A percentile compares a stretch with the other conserved stretches of the same genome.
Evolutionary conservation across 1,139 yeast species (phyloP).

Genomic region (Diutina neorugosa): DNA sequence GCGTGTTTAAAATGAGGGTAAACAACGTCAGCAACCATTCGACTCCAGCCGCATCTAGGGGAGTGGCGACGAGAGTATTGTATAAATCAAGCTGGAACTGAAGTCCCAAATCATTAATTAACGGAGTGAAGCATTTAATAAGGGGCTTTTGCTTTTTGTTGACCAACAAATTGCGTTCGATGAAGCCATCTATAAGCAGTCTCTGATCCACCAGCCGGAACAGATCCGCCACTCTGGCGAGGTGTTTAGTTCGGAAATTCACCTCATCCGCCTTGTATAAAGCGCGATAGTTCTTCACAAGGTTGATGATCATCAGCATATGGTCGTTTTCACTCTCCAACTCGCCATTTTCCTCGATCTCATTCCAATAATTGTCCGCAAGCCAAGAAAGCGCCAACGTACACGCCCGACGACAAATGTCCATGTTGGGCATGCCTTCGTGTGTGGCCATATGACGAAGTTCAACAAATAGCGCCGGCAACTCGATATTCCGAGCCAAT

Average conservation of each 20-base stretch:
- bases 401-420: constrained; percentile 47
- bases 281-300: background rate
- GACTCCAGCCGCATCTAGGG: background rate
- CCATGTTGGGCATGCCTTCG: constrained; percentile 65
- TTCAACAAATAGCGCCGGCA: constrained; percentile 84
- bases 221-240: background rate
- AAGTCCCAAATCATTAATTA: background rate
- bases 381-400: constrained; percentile 66
- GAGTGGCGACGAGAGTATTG: background rate
- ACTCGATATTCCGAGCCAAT: constrained; percentile 53
- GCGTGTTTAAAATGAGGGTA: background rate
- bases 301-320: background rate
- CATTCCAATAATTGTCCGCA: constrained; percentile 61
- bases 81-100: background rate
- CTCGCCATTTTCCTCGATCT: background rate
- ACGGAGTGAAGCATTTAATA: background rate
- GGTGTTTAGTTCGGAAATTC: background rate
- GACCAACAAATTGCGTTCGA: background rate
- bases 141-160: background rate
- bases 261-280: background rate
- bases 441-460: constrained; percentile 88
- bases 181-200: background rate
- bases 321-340: background rate
- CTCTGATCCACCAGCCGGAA: background rate
- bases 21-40: background rate